Evolutionary conservation across 768 basidiomycete species (phyloP).

Genomic region (Kondoa malvinella): DNA sequence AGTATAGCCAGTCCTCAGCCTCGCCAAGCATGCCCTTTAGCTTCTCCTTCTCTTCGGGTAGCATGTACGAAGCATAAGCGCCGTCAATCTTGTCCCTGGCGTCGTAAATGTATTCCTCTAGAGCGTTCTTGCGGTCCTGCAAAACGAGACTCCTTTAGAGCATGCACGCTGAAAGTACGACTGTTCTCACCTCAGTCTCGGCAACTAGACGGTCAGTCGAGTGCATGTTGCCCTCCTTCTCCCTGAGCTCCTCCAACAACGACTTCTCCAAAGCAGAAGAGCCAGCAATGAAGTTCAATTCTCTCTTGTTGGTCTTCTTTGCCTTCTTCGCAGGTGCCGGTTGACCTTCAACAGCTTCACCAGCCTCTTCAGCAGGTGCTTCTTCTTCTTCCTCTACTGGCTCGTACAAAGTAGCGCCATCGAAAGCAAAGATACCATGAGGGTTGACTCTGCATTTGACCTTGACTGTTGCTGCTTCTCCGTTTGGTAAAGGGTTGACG

Average conservation of each 20-base stretch:
- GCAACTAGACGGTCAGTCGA: constrained; percentile 83
- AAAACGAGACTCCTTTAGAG: not conserved
- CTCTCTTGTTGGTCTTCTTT: constrained; percentile 69
- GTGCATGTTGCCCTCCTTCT: constrained; percentile 77
- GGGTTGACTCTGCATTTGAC: constrained; percentile 75
- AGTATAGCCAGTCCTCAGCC: constrained; percentile 93
- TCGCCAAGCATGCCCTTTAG: constrained; percentile 53
- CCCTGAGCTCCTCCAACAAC: constrained; percentile 48
- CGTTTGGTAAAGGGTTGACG: constrained; percentile 46
- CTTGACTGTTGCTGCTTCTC: constrained; percentile 66
- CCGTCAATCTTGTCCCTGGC: constrained; percentile 81
- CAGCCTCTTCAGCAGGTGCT: constrained; percentile 21
- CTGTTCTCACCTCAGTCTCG: constrained; percentile 69
- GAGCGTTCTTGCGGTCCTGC: constrained; percentile 91
- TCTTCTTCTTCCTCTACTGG: constrained; percentile 44
- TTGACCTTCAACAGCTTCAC: constrained; percentile 53
- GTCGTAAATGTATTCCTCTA: constrained; percentile 73
- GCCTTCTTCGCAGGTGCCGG: too few relatives aligned
- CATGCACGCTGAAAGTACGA: not conserved
- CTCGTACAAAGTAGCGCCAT: constrained; percentile 59
- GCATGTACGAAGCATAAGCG: constrained; percentile 59
- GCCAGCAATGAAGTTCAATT: constrained; percentile 53
- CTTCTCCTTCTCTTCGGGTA: constrained; percentile 56
- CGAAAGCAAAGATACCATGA: constrained; percentile 74
- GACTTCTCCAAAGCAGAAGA: constrained; percentile 49